A percentile compares a stretch with the other conserved stretches of the same genome.
Evolutionary conservation across 139 green algal species (phyloP).

Genomic region (Coccomyxa sp.): DNA sequence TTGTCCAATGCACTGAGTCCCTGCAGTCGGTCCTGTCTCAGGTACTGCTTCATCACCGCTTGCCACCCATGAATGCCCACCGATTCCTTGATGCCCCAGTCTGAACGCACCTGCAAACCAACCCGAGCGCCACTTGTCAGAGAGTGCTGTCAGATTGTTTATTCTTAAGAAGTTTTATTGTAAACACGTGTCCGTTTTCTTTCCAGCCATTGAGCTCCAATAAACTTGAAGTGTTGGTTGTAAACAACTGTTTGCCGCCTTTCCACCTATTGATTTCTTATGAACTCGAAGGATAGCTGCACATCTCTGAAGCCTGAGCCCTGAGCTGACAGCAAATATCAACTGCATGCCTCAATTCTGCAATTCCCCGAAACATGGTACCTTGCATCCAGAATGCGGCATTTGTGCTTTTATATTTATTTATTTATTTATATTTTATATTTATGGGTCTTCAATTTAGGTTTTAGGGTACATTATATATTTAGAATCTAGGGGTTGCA

Average conservation of each 20-base stretch:
- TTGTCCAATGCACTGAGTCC: neutral
- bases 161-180: neutral
- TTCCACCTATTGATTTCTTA: neutral
- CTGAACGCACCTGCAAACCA: constrained; percentile 22
- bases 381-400: no score
- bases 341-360: no score
- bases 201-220: neutral
- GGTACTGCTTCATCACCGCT: constrained; percentile 23
- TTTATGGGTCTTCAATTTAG: no score
- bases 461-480: no score
- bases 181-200: neutral
- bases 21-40: constrained; percentile 6
- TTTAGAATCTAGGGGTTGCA: no score
- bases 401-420: no score
- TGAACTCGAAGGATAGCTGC: neutral
- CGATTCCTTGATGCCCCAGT: constrained; percentile 22
- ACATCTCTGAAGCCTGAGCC: no score
- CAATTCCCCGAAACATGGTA: no score
- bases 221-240: neutral
- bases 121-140: no score
- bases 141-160: neutral
- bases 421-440: no score
- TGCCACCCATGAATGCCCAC: constrained; percentile 20
- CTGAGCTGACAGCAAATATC: no score
- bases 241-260: neutral